Evolutionary conservation across 768 basidiomycete species (phyloP).

Genomic region (Termitomyces sp.): DNA sequence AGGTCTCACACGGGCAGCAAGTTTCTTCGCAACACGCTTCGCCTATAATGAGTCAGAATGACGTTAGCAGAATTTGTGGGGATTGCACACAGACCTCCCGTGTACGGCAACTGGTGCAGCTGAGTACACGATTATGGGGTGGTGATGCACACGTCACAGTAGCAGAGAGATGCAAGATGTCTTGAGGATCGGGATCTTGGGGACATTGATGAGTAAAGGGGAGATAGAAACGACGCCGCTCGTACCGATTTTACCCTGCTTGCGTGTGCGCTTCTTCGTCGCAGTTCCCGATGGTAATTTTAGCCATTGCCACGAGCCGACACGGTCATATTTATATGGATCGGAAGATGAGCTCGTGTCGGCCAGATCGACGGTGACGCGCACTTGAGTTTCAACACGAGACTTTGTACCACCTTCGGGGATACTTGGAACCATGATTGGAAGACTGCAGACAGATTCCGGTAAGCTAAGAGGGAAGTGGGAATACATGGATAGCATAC

Average conservation of each 20-base stretch:
- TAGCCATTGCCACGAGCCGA: conserved; percentile 91
- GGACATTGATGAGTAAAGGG: conserved; percentile 14
- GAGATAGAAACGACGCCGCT: conserved; percentile 9
- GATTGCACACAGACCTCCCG: conserved; percentile 58
- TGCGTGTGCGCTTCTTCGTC: conserved; percentile 79
- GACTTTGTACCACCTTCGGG: conserved; percentile 83
- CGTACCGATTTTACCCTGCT: conserved; percentile 77
- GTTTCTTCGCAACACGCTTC: conserved; percentile 85
- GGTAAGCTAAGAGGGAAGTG: conserved; percentile 8
- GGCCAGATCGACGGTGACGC: conserved; percentile 75
- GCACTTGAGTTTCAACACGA: conserved; percentile 92
- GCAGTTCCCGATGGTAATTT: conserved; percentile 75
- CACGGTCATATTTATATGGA: conserved; percentile 62
- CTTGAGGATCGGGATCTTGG: conserved; percentile 59
- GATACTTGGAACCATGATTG: conserved; percentile 79
- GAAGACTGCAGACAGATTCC: conserved; percentile 34
- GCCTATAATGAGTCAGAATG: conserved; percentile 40
- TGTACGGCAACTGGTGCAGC: conserved; percentile 83
- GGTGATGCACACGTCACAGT: conserved; percentile 78
- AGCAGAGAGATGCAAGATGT: conserved; percentile 66
- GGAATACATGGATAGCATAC: conserved; percentile 32
- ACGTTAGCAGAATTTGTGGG: conserved; percentile 1
- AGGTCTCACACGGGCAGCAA: conserved; percentile 79
- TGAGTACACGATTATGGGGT: conserved; percentile 69
- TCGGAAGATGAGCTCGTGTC: conserved; percentile 59